Percentiles rank a stretch among this genome's conserved stretches.
These are phyloP conservation scores for Colletotrichum musae DNA, from an alignment of 2,329 filamentous ascomycete genomes.

Conservation along the genomic window DNA sequence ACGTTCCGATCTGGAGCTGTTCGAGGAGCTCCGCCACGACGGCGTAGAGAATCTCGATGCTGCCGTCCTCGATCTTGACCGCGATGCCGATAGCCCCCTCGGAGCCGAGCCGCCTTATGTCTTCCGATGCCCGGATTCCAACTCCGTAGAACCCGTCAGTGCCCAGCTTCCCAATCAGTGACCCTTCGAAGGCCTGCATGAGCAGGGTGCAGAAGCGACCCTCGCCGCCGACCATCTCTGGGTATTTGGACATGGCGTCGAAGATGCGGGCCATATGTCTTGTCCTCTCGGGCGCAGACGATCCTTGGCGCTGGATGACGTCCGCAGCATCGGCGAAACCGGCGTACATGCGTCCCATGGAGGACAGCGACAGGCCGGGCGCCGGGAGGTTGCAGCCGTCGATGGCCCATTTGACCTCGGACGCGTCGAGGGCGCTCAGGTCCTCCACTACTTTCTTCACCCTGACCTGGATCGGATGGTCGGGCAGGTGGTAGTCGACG, in stretches of 20 bases:
- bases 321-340: conserved; percentile 53
- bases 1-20: conserved; percentile 56
- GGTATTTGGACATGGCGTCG: conserved; percentile 57
- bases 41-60: conserved; percentile 58
- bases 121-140: conserved; percentile 55
- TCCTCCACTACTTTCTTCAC: conserved; percentile 56
- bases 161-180: conserved; percentile 62
- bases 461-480: conserved; percentile 55
- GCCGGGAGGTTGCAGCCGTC: conserved; percentile 65
- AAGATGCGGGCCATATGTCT: conserved; percentile 53
- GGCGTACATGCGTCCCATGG: conserved; percentile 54
- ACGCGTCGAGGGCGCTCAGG: conserved; percentile 47
- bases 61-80: conserved; percentile 65
- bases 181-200: conserved; percentile 55
- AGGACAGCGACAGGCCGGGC: conserved; percentile 56
- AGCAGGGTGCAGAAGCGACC: conserved; percentile 62
- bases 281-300: conserved; percentile 32
- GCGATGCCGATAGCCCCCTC: conserved; percentile 58
- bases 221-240: conserved; percentile 61
- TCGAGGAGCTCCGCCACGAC: conserved; percentile 60
- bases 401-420: conserved; percentile 56
- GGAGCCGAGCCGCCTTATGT: conserved; percentile 53
- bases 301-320: background rate
- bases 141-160: conserved; percentile 65
- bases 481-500: conserved; percentile 52